Evolutionary conservation across 169 alveolate species (phyloP).

Genomic region (Perkinsus olseni): DNA sequence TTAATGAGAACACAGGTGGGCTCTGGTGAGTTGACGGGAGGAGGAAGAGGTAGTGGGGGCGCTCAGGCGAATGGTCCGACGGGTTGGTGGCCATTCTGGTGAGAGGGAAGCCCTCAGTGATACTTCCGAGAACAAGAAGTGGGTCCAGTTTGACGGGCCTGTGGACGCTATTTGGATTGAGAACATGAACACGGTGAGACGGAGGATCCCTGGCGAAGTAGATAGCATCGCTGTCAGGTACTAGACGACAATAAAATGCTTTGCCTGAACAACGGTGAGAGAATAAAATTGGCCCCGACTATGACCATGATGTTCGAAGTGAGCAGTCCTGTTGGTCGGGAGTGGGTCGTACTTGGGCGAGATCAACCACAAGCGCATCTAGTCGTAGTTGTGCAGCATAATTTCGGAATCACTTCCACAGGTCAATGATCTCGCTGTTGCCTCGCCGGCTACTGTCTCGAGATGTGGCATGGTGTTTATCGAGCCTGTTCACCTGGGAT

Average conservation of each 20-base stretch:
- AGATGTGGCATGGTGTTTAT: slow-evolving; percentile 84
- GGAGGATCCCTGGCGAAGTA: not conserved
- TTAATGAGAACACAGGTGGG: slow-evolving; percentile 70
- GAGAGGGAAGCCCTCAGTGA: slow-evolving; percentile 77
- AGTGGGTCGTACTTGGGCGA: no score
- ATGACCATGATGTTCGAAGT: slow-evolving; percentile 81
- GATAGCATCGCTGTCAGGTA: slow-evolving; percentile 17
- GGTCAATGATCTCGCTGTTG: slow-evolving; percentile 62
- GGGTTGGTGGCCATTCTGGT: slow-evolving; percentile 77
- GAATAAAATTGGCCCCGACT: slow-evolving; percentile 73
- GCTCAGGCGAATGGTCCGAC: slow-evolving; percentile 82
- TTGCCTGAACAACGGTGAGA: slow-evolving; percentile 74
- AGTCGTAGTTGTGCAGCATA: no score
- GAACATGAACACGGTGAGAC: slow-evolving; percentile 65
- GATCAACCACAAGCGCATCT: no score
- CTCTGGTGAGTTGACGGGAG: not conserved
- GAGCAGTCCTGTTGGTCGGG: no score
- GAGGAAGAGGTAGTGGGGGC: not conserved
- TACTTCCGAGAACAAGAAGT: slow-evolving; percentile 61
- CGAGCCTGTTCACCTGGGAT: slow-evolving; percentile 80
- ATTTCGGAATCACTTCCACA: no score
- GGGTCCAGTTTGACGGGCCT: slow-evolving; percentile 77
- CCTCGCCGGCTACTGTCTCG: slow-evolving; percentile 87
- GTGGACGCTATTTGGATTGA: slow-evolving; percentile 89
- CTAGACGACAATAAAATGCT: slow-evolving; percentile 87